phyloP scores from a whole-genome alignment of 192 early-diverging fungal genomes.

The Backusella australiensis region DNA sequence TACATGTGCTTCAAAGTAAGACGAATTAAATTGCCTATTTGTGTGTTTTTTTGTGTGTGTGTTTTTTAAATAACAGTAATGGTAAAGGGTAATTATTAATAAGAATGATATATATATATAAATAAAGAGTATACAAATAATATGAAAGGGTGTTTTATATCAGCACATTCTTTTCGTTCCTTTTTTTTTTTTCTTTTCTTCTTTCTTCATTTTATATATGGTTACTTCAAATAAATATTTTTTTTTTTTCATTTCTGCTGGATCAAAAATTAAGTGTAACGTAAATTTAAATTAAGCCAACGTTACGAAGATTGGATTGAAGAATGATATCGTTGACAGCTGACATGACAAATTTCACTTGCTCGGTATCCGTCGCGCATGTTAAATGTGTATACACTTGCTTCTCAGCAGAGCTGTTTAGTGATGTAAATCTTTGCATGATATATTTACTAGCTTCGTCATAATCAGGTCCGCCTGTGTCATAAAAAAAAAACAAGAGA shows the following conservation, averaged over 20 bases:
- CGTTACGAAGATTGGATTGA: slow-evolving; percentile 76
- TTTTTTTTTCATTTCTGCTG: neutral
- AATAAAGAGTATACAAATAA: neutral
- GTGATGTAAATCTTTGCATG: slow-evolving; percentile 70
- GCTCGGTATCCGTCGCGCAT: slow-evolving; percentile 80
- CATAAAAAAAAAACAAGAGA: neutral
- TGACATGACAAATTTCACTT: slow-evolving; percentile 88
- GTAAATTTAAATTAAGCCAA: slow-evolving; percentile 46
- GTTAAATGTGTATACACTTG: slow-evolving; percentile 87
- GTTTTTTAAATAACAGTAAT: neutral
- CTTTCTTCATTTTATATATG: neutral
- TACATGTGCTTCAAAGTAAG: neutral
- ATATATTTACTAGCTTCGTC: slow-evolving; percentile 75
- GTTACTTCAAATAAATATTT: neutral
- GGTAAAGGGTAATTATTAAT: neutral
- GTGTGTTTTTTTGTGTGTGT: neutral
- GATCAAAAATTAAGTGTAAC: neutral
- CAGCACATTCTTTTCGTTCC: neutral
- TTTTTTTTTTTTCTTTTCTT: neutral
- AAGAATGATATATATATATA: neutral
- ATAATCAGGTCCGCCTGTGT: slow-evolving; percentile 59
- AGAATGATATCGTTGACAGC: slow-evolving; percentile 89
- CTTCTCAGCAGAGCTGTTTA: slow-evolving; percentile 73
- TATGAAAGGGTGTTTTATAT: neutral
- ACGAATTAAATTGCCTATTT: neutral